phyloP scores from a whole-genome alignment of 495 filamentous ascomycete genomes.

The Penicillium coprophilum region DNA sequence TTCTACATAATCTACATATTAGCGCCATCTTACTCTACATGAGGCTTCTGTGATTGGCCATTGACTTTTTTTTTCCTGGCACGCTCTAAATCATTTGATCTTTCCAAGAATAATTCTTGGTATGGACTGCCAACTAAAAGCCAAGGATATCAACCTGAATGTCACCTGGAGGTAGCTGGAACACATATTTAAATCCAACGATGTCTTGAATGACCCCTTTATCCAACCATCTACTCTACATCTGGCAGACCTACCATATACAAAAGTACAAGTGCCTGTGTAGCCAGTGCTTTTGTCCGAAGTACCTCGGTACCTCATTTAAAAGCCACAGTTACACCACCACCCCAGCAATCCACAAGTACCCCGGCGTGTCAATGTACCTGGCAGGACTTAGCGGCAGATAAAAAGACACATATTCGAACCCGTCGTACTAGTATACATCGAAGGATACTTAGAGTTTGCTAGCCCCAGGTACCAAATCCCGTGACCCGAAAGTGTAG shows the following conservation, averaged over 20 bases:
- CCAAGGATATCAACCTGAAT: neutral
- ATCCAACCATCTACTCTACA: neutral
- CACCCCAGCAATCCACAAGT: constrained; percentile 11
- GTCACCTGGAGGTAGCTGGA: neutral
- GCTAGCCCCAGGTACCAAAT: constrained; percentile 15
- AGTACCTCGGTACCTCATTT: constrained; percentile 16
- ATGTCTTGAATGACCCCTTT: neutral
- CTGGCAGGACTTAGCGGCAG: constrained; percentile 11
- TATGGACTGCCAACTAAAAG: neutral
- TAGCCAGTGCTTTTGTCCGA: constrained; percentile 2
- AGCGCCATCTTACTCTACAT: neutral
- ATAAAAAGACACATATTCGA: constrained; percentile 1
- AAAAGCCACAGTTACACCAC: constrained; percentile 25
- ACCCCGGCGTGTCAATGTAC: constrained; percentile 18
- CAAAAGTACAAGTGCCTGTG: neutral
- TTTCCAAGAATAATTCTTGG: neutral
- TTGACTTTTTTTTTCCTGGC: no score
- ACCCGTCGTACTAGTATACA: constrained; percentile 7
- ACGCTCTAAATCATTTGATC: no score
- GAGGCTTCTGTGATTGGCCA: no score
- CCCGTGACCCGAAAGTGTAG: constrained; percentile 9
- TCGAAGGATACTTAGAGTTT: constrained; percentile 6
- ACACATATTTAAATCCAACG: neutral
- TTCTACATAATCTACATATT: neutral
- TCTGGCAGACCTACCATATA: neutral